Base-by-base conservation (phyloP, 2,329 filamentous ascomycete genomes). In the Pseudogymnoascus destructans region DNA sequence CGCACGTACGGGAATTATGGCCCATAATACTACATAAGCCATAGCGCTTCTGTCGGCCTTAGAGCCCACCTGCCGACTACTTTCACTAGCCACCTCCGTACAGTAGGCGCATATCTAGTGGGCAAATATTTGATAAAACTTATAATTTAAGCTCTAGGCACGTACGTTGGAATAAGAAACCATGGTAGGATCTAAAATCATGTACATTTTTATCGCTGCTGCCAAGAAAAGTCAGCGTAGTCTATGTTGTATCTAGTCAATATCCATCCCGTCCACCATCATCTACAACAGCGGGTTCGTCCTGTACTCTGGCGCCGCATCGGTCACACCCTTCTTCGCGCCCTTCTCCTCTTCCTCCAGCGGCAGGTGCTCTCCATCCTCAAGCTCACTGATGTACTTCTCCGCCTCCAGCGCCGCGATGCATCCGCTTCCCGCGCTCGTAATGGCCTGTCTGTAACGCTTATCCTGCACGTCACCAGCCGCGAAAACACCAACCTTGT, bases 391-490 rank as follows among this genome's bases (percentile, higher is more conserved):
- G 58, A 98, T 77, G 77, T 81, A 96, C 73, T 95, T 95, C 75
- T 98, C 93, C 8, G 92, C 92, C 70, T 98, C 93, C 58, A 98
- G 81, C 9, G 92, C 93, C 57, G 93, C 93, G 76, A 96, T 86
- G 73, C 93, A 98, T 63, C 93, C 93, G 61, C 70, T 77, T 90
- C 89, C 92, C 66, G 93, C 93, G 75, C 91, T 96, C 63, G 93
- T 98, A 65, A 98, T 95, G 52, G 93, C 93, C 77, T 98, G 93
- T 71, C 93, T 83, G 73, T 98, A 98, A 70, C 86, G 84, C 85
- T 97, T 98, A 72, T 98, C 95, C 77, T 98, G 93, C 8, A 98
- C 95, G 70, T 98, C 93, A 63, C 93, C 93, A 8, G 92, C 93
- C 35, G 93, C 93, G 70, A 96, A 98, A 17, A 98, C 89, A 71